Evolutionary conservation across 306 rosid species (phyloP).

Genomic region (Echinosophora koreensis): DNA sequence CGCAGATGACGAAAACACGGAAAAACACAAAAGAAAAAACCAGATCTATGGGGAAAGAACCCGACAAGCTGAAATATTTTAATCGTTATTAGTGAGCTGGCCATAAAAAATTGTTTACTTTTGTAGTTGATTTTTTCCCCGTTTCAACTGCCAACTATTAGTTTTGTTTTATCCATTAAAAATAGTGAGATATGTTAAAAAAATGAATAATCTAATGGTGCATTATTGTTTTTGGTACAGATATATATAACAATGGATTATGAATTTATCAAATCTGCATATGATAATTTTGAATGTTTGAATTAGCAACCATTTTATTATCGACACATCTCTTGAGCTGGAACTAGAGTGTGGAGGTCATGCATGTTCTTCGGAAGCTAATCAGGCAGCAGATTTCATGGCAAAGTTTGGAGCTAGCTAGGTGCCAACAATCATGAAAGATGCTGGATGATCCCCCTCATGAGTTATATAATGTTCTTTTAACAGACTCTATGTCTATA

Average conservation of each 20-base stretch:
- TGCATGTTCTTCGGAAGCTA: too few relatives aligned
- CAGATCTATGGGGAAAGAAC: too few relatives aligned
- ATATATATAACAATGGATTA: background rate
- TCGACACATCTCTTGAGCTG: background rate
- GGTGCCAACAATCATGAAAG: too few relatives aligned
- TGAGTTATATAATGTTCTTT: too few relatives aligned
- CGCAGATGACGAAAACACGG: too few relatives aligned
- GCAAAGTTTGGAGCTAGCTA: too few relatives aligned
- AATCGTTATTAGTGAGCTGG: slow-evolving; percentile 1
- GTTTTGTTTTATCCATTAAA: slow-evolving; percentile 4
- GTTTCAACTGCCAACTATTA: slow-evolving; percentile 23
- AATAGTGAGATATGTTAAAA: background rate
- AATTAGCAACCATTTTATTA: background rate
- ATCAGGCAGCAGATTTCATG: too few relatives aligned
- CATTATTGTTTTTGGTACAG: background rate
- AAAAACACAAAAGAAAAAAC: too few relatives aligned
- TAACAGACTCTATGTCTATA: too few relatives aligned
- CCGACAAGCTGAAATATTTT: background rate
- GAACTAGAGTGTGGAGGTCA: too few relatives aligned
- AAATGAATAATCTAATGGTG: background rate
- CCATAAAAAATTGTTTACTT: background rate
- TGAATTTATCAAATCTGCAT: too few relatives aligned
- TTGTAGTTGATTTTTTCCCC: background rate
- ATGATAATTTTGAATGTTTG: background rate
- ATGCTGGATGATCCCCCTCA: too few relatives aligned